phyloP scores from a whole-genome alignment of 2,329 filamentous ascomycete genomes.

The Cordyceps pruinosa region DNA sequence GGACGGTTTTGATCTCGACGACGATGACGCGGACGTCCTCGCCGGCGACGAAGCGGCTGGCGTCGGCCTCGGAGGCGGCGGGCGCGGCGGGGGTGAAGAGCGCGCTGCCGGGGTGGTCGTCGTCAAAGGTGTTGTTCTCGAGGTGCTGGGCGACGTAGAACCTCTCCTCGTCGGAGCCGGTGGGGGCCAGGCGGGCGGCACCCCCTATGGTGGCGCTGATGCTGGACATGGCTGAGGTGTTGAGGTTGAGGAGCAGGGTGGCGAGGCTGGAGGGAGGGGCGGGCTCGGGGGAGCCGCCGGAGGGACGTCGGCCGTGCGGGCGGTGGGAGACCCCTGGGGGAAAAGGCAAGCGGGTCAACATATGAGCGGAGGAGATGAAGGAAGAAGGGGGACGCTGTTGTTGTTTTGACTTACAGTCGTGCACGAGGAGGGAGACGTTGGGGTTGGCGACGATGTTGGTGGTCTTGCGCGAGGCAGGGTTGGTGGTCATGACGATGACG shows the following conservation, averaged over 20 bases:
- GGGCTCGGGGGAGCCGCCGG: conserved; percentile 56
- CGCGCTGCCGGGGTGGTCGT: conserved; percentile 27
- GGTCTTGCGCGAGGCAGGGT: conserved; percentile 70
- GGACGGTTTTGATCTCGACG: conserved; percentile 74
- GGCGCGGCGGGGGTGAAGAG: conserved; percentile 28
- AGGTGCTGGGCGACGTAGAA: conserved; percentile 81
- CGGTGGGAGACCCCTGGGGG: conserved; percentile 83
- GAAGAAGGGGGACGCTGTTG: not conserved
- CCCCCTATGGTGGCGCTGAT: conserved; percentile 94
- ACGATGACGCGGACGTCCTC: conserved; percentile 83
- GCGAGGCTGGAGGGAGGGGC: conserved; percentile 69
- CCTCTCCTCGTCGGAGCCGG: conserved; percentile 71
- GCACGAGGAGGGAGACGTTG: conserved; percentile 86
- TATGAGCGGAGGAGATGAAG: not conserved
- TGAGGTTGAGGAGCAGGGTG: conserved; percentile 79
- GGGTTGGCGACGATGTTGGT: conserved; percentile 78
- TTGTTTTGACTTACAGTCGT: conserved; percentile 69
- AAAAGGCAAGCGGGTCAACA: conserved; percentile 14
- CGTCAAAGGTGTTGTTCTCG: conserved; percentile 83
- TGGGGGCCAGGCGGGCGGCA: conserved; percentile 64
- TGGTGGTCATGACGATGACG: conserved; percentile 94
- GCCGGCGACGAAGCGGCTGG: conserved; percentile 66
- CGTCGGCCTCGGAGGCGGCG: conserved; percentile 43
- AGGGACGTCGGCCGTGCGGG: conserved; percentile 56
- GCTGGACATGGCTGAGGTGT: conserved; percentile 76